These are phyloP conservation scores for Aethionema arabicum DNA, from an alignment of 345 rosid genomes.

Conservation along the genomic window DNA sequence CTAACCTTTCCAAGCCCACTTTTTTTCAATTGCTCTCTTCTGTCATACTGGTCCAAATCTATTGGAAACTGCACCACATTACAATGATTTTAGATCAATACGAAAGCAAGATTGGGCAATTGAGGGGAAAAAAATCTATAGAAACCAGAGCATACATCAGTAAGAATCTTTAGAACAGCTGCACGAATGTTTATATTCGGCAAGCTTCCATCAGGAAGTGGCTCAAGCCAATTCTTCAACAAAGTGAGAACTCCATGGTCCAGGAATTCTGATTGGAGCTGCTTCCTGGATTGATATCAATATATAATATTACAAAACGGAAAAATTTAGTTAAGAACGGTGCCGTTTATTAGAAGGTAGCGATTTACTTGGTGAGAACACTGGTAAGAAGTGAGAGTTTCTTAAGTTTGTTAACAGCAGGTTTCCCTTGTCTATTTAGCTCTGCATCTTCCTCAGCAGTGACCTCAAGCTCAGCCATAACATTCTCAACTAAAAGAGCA, in stretches of 20 bases:
- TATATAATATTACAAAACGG: background rate
- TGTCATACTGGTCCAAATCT: constrained; percentile 91
- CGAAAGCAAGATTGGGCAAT: constrained; percentile 20
- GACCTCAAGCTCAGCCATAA: constrained; percentile 97
- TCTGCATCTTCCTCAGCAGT: constrained; percentile 93
- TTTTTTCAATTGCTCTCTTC: constrained; percentile 88
- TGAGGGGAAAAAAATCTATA: background rate
- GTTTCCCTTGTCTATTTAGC: constrained; percentile 76
- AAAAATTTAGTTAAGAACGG: background rate
- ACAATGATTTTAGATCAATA: background rate
- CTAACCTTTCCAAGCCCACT: constrained; percentile 98
- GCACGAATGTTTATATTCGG: constrained; percentile 95
- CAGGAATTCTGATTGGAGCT: constrained; percentile 91
- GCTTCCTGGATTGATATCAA: constrained; percentile 57
- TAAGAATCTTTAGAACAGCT: constrained; percentile 71
- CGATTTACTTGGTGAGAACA: constrained; percentile 87
- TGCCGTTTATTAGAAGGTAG: constrained; percentile 1
- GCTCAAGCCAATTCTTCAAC: constrained; percentile 96
- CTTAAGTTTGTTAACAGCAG: constrained; percentile 91
- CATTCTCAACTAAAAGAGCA: constrained; percentile 80
- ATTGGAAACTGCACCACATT: constrained; percentile 69
- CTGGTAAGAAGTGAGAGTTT: constrained; percentile 86
- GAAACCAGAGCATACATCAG: constrained; percentile 55
- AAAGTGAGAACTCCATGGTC: constrained; percentile 93
- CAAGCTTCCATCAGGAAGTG: constrained; percentile 97